Percentiles rank a stretch among this genome's conserved stretches.
phyloP scores from a whole-genome alignment of 352 stramenopile species.

The Globisporangium viniferum region DNA sequence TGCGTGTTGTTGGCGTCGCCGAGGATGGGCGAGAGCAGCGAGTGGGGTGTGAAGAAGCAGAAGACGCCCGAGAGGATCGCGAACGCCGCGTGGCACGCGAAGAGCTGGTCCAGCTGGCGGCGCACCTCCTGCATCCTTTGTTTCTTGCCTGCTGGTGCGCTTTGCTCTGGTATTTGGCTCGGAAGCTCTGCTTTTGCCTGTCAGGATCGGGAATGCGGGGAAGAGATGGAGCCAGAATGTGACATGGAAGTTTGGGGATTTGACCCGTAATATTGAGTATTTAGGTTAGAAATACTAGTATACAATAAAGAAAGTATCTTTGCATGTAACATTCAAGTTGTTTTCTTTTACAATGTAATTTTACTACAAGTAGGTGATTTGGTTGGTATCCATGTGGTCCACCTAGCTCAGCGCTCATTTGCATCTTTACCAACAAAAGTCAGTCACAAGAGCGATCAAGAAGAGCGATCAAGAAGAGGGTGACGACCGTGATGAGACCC shows the following conservation, averaged over 20 bases:
- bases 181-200: background rate
- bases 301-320: background rate
- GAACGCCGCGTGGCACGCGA: slow-evolving; percentile 71
- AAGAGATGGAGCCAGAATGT: slow-evolving; percentile 11
- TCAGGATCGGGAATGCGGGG: background rate
- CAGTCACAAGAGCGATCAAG: background rate
- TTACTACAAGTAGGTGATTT: background rate
- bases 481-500: background rate
- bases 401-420: background rate
- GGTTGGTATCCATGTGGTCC: background rate
- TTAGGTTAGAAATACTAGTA: background rate
- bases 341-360: background rate
- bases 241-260: background rate
- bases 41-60: slow-evolving; percentile 80
- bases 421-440: background rate
- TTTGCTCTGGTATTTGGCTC: background rate
- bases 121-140: slow-evolving; percentile 51
- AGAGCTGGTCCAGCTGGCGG: slow-evolving; percentile 78
- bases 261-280: background rate
- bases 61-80: slow-evolving; percentile 59
- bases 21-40: slow-evolving; percentile 73
- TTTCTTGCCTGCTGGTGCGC: background rate
- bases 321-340: background rate
- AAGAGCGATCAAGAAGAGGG: slow-evolving; percentile 1
- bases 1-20: slow-evolving; percentile 76